Evolutionary conservation across 192 early-diverging fungal species (phyloP).

Genomic region (Backusella luteola): DNA sequence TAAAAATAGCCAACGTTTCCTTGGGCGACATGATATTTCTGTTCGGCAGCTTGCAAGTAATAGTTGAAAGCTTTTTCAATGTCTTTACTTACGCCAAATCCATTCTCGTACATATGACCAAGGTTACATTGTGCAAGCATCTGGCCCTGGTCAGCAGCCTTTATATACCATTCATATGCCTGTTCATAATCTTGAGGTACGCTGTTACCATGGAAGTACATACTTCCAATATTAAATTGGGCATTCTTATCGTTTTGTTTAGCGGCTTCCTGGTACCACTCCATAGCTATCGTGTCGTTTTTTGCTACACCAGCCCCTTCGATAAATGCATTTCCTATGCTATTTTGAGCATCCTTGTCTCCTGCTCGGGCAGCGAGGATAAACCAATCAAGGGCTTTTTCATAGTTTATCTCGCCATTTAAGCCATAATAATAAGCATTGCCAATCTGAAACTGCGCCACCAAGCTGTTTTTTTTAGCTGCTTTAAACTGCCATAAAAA

Average conservation of each 20-base stretch:
- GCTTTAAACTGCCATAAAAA: not conserved
- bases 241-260: slow-evolving; percentile 25
- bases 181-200: slow-evolving; percentile 1
- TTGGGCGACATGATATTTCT: slow-evolving; percentile 71
- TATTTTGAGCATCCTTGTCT: not conserved
- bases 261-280: slow-evolving; percentile 38
- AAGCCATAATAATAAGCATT: not conserved
- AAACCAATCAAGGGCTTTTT: slow-evolving; percentile 14
- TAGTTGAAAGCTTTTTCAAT: slow-evolving; percentile 62
- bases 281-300: slow-evolving; percentile 25
- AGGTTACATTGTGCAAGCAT: slow-evolving; percentile 30
- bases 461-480: not conserved
- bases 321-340: slow-evolving; percentile 23
- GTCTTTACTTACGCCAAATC: slow-evolving; percentile 56
- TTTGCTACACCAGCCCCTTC: slow-evolving; percentile 27
- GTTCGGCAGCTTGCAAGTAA: slow-evolving; percentile 57
- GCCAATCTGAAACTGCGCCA: not conserved
- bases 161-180: slow-evolving; percentile 37
- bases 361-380: not conserved
- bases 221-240: slow-evolving; percentile 17
- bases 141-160: slow-evolving; percentile 26
- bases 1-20: slow-evolving; percentile 86
- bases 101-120: slow-evolving; percentile 30
- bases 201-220: slow-evolving; percentile 35
- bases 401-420: not conserved